These are phyloP conservation scores for Malus hybrid DNA, from an alignment of 331 rosid genomes.

Conservation along the genomic window DNA sequence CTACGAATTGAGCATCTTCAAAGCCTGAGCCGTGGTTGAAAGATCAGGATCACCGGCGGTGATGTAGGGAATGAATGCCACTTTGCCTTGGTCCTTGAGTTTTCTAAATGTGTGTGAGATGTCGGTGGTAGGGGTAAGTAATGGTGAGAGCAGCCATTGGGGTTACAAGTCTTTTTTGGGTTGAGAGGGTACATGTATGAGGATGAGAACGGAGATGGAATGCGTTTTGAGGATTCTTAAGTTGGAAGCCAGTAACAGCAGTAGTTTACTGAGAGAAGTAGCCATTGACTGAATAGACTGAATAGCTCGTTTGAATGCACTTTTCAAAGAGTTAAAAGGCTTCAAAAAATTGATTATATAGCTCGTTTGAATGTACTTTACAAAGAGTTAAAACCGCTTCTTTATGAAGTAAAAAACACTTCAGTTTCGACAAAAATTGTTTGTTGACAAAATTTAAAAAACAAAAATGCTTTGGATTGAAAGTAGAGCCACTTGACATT, in stretches of 20 bases:
- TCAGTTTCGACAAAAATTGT: not conserved
- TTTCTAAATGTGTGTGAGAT: conserved; percentile 65
- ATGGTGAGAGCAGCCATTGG: conserved; percentile 45
- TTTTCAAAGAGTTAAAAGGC: too few species aligned
- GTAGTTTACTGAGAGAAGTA: conserved; percentile 19
- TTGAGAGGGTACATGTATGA: conserved; percentile 25
- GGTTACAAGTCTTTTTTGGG: not conserved
- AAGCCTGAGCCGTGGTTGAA: conserved; percentile 75
- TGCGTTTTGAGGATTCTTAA: conserved; percentile 23
- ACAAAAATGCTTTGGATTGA: not conserved
- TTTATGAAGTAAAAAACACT: not conserved
- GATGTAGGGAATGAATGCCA: conserved; percentile 78
- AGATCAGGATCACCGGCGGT: conserved; percentile 94
- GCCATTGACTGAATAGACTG: conserved; percentile 8
- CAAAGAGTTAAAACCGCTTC: rapidly evolving
- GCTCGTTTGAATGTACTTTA: too few species aligned
- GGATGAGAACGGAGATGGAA: conserved; percentile 21
- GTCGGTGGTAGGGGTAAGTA: conserved; percentile 28
- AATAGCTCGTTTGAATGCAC: too few species aligned
- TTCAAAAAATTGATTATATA: too few species aligned
- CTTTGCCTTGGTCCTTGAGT: conserved; percentile 58
- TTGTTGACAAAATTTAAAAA: not conserved
- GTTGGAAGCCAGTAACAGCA: conserved; percentile 30
- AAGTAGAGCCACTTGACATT: not conserved
- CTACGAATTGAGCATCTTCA: conserved; percentile 83